phyloP scores from a whole-genome alignment of 169 alveolate species.

The Plasmodium adleri region DNA sequence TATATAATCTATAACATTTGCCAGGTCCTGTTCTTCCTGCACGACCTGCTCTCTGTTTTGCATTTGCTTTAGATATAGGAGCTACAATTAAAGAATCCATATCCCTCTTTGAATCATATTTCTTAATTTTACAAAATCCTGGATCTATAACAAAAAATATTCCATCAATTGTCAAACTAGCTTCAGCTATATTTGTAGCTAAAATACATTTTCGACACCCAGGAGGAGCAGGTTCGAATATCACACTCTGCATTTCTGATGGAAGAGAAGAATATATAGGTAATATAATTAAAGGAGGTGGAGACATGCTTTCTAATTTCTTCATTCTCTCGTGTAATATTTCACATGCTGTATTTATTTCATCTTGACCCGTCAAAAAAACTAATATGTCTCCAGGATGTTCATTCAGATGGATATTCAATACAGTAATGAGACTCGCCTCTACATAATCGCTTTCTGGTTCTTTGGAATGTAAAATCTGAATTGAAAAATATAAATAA shows the following conservation, averaged over 20 bases:
- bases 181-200: constrained; percentile 99
- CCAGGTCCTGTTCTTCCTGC: constrained; percentile 99
- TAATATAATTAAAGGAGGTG: constrained; percentile 96
- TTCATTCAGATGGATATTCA: constrained; percentile 97
- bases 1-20: constrained; percentile 99
- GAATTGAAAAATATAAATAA: neutral
- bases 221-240: constrained; percentile 98
- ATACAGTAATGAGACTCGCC: constrained; percentile 97
- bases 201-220: constrained; percentile 98
- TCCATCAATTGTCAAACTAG: constrained; percentile 99
- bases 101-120: constrained; percentile 97
- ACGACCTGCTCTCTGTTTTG: constrained; percentile 99
- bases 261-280: constrained; percentile 99
- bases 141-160: constrained; percentile 99
- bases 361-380: constrained; percentile 99
- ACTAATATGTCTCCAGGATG: constrained; percentile 99
- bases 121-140: constrained; percentile 98
- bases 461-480: constrained; percentile 93
- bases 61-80: constrained; percentile 98
- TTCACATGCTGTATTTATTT: constrained; percentile 98
- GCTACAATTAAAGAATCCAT: constrained; percentile 98
- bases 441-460: constrained; percentile 99
- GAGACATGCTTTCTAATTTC: constrained; percentile 94
- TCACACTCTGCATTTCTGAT: constrained; percentile 96
- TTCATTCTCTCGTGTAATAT: constrained; percentile 96